Conservation (phyloP, 805 yeast genomes). For the Starmerella tilneyi region DNA sequence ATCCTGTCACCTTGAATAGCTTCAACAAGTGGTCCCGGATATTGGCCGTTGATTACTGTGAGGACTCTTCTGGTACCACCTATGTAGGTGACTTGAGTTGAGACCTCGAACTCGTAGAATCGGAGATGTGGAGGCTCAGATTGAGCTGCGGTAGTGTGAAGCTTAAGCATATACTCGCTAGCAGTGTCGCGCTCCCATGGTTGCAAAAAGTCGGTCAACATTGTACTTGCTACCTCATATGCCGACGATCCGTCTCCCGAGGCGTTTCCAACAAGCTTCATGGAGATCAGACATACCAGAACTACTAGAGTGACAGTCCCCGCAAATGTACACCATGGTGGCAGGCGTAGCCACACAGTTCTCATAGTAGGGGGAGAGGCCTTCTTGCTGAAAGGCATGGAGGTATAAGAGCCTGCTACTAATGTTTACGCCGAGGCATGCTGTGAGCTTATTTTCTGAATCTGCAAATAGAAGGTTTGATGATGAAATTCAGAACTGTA, state of each 20-base stretch:
- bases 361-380: no score
- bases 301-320: neutral
- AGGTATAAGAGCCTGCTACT: neutral
- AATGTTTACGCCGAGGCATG: no score
- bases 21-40: slow-evolving; percentile 43
- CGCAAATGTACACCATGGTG: slow-evolving; percentile 9
- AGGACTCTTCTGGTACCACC: slow-evolving; percentile 34
- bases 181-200: slow-evolving; percentile 29
- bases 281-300: slow-evolving; percentile 1
- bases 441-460: no score
- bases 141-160: neutral
- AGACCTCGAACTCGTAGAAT: slow-evolving; percentile 8
- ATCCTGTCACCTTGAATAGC: slow-evolving; percentile 34
- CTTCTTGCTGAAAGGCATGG: no score
- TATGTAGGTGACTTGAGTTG: slow-evolving; percentile 19
- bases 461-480: no score
- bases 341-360: neutral
- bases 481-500: no score
- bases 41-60: slow-evolving; percentile 36
- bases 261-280: neutral
- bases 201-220: slow-evolving; percentile 1
- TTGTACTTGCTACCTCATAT: no score
- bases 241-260: no score
- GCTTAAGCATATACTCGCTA: slow-evolving; percentile 23
- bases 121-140: slow-evolving; percentile 15